Base-by-base conservation (phyloP, 768 basidiomycete species). In the Xerocomus brunneocitrinus region DNA sequence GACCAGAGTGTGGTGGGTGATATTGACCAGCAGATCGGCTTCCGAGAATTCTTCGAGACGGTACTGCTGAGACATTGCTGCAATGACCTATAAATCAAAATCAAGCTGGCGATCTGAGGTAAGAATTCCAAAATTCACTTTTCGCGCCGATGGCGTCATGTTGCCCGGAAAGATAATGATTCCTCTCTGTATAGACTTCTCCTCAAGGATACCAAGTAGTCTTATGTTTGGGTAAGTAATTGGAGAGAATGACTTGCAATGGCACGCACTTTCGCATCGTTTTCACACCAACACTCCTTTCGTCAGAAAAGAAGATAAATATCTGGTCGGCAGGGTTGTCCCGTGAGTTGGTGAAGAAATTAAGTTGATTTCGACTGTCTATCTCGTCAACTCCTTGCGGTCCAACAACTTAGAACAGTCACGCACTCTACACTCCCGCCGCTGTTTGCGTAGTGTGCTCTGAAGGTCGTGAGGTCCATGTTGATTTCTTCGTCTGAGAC, bases 71-170 rank as follows among this genome's bases (percentile, higher is more conserved):
- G 89, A 80, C 89, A 98, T 92, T 16, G 89, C 92, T 41, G 85
- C 83, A 58, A 99, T 92, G 53, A 97, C 91, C 95, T 98, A 55
- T 8, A 49, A 52, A 34, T 50, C 35, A 44, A n/a, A 36, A 14
- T 52, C 35, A 31, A 19, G 6, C 30, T 24, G 8, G 34, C 7
- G 19, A 35, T 14, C 13, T 6, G 25, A 32, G 9, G 10, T 5
- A 10, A 48, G n/a, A 4, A 38, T 14, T 13, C 30, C 12, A 39
- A 14, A 44, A 60, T 75, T 62, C 58, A 91, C 95, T 76, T 98
- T 98, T 67, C 90, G 84, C 12, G 97, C 97, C 8, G 94, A 91
- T 8, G 95, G 91, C 9, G 97, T 98, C 90, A 99, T 95, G 62
- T 86, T 93, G 45, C 89, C 91, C 7, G 93, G 87, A 73, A 94